Conservation (phyloP, 2,329 filamentous ascomycete genomes). For the Aspergillus japonicus region DNA sequence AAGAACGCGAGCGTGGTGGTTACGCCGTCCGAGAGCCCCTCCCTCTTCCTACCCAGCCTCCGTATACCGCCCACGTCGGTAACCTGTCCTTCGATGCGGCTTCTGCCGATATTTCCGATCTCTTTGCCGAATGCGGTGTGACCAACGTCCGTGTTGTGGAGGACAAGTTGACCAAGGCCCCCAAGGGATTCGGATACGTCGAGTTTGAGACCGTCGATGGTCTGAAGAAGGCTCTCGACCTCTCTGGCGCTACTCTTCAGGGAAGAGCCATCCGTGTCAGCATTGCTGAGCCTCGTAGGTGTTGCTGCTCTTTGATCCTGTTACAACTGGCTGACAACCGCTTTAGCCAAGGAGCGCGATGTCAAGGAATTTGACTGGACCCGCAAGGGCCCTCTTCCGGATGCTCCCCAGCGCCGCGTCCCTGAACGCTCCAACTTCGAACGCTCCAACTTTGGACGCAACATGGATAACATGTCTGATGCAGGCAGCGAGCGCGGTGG, state of each 20-base stretch:
- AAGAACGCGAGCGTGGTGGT: conserved; percentile 35
- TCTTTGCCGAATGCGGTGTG: conserved; percentile 81
- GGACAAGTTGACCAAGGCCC: conserved; percentile 88
- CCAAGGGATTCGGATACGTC: conserved; percentile 97
- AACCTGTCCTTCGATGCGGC: conserved; percentile 96
- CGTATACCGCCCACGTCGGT: conserved; percentile 92
- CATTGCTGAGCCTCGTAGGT: conserved; percentile 90
- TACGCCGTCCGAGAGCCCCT: conserved; percentile 62
- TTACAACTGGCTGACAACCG: conserved; percentile 34
- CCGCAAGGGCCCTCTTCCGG: conserved; percentile 83
- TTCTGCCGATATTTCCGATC: conserved; percentile 75
- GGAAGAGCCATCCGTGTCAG: conserved; percentile 89
- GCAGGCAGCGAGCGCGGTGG: conserved; percentile 65
- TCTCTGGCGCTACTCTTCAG: conserved; percentile 80
- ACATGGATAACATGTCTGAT: conserved; percentile 55
- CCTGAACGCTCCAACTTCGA: conserved; percentile 58
- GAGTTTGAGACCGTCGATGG: conserved; percentile 88
- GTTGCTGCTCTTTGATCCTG: neutral
- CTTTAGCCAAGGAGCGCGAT: conserved; percentile 79
- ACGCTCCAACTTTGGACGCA: conserved; percentile 55
- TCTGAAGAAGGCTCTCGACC: conserved; percentile 81
- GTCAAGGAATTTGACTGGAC: conserved; percentile 88
- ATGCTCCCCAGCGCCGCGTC: conserved; percentile 61
- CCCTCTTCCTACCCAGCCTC: conserved; percentile 86
- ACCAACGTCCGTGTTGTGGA: conserved; percentile 94